Evolutionary conservation across 177 flowering plant species (phyloP).

Genomic region (Vitis hybrid): DNA sequence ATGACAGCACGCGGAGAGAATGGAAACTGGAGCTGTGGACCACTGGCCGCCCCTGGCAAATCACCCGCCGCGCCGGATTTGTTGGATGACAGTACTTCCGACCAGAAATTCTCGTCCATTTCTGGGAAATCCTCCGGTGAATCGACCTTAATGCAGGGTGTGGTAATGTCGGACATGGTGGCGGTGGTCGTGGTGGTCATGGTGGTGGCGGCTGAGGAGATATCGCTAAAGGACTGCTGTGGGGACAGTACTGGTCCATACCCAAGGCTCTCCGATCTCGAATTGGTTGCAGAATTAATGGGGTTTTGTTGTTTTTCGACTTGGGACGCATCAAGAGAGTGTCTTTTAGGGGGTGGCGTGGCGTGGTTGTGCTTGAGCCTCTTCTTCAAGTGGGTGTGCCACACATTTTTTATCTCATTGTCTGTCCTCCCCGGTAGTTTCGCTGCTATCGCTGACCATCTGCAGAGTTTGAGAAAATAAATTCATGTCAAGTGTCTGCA

Average conservation of each 20-base stretch:
- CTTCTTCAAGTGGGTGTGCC: conserved; percentile 87
- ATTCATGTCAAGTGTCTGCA: too few species aligned
- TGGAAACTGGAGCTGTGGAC: conserved; percentile 12
- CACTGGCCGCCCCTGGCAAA: neutral
- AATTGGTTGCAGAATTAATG: neutral
- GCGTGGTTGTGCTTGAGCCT: conserved; percentile 33
- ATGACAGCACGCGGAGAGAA: conserved; percentile 1
- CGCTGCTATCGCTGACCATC: conserved; percentile 89
- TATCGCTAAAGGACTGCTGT: conserved; percentile 39
- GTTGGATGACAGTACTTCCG: conserved; percentile 31
- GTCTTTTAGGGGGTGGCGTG: conserved; percentile 14
- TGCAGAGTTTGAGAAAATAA: conserved; percentile 15
- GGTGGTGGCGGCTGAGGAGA: conserved; percentile 20
- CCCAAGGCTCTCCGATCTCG: neutral
- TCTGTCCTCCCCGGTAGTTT: conserved; percentile 82
- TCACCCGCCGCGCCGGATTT: conserved; percentile 10
- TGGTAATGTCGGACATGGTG: neutral
- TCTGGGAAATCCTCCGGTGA: conserved; percentile 20
- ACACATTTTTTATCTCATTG: conserved; percentile 82
- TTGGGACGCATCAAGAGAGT: neutral
- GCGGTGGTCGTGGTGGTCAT: neutral
- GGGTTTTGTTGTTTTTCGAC: conserved; percentile 4
- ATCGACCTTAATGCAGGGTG: conserved; percentile 2
- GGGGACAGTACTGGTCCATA: conserved; percentile 15
- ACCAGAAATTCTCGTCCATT: conserved; percentile 53